Evolutionary conservation across 495 filamentous ascomycete genomes (phyloP).

Genomic region (Lepraria neglecta): DNA sequence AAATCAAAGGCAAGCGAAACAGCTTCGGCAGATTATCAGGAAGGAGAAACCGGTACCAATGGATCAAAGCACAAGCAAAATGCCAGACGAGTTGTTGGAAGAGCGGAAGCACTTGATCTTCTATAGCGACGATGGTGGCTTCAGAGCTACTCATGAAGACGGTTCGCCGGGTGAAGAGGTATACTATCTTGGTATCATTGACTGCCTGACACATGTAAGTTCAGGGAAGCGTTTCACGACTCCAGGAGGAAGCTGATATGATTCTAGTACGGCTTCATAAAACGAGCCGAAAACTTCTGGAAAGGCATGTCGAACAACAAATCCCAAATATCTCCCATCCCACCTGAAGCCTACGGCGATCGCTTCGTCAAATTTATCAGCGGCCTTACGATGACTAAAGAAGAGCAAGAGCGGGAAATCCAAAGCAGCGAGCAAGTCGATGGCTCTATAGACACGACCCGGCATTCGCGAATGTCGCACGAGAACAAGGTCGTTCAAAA

Average conservation of each 20-base stretch:
- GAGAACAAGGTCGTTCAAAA: slow-evolving; percentile 48
- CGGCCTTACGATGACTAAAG: slow-evolving; percentile 79
- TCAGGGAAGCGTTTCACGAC: neutral
- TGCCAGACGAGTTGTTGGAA: slow-evolving; percentile 80
- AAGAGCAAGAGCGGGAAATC: slow-evolving; percentile 65
- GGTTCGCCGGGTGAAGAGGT: slow-evolving; percentile 80
- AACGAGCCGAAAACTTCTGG: slow-evolving; percentile 86
- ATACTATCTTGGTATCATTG: slow-evolving; percentile 96
- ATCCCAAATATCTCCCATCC: slow-evolving; percentile 85
- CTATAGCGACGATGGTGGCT: slow-evolving; percentile 90
- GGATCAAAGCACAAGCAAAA: slow-evolving; percentile 70
- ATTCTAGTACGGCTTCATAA: slow-evolving; percentile 77
- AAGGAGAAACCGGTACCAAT: slow-evolving; percentile 86
- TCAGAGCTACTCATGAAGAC: slow-evolving; percentile 88
- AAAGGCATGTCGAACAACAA: slow-evolving; percentile 80
- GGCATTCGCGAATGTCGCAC: slow-evolving; percentile 34
- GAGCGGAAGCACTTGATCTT: slow-evolving; percentile 67
- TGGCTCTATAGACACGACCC: slow-evolving; percentile 30
- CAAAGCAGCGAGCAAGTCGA: slow-evolving; percentile 43
- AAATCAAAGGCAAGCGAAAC: slow-evolving; percentile 82
- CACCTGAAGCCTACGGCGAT: slow-evolving; percentile 85
- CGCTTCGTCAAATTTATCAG: slow-evolving; percentile 91
- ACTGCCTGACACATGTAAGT: slow-evolving; percentile 89
- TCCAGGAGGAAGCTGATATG: slow-evolving; percentile 1
- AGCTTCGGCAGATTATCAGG: slow-evolving; percentile 87